phyloP scores from a whole-genome alignment of 2,329 filamentous ascomycete genomes.

The Dactylonectria macrodidyma region DNA sequence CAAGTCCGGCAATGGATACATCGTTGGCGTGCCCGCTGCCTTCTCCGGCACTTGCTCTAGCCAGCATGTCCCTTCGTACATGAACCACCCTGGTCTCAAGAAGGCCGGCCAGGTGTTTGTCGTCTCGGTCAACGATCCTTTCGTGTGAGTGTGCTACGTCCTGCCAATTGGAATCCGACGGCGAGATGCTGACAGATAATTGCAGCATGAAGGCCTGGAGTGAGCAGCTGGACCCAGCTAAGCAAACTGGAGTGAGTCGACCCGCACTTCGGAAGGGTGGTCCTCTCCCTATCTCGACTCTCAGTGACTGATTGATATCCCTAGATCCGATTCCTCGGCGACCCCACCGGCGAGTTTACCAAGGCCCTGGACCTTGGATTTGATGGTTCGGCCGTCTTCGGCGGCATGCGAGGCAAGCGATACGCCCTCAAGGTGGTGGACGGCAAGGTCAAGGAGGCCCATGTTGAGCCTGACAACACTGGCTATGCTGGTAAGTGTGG shows the following conservation, averaged over 20 bases:
- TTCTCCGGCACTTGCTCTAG: slow-evolving; percentile 74
- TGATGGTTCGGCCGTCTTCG: slow-evolving; percentile 82
- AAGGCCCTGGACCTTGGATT: slow-evolving; percentile 88
- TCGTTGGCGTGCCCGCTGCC: slow-evolving; percentile 88
- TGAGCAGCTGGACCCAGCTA: slow-evolving; percentile 80
- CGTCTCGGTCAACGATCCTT: slow-evolving; percentile 93
- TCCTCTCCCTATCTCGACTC: neutral
- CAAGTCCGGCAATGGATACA: slow-evolving; percentile 78
- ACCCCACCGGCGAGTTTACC: slow-evolving; percentile 85
- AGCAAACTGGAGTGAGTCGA: slow-evolving; percentile 80
- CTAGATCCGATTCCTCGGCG: slow-evolving; percentile 92
- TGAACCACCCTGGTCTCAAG: slow-evolving; percentile 83
- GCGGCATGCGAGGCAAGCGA: slow-evolving; percentile 86
- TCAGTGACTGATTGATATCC: slow-evolving; percentile 15
- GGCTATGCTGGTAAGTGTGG: slow-evolving; percentile 79
- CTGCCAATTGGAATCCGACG: neutral
- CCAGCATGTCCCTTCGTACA: slow-evolving; percentile 87
- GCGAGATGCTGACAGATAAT: slow-evolving; percentile 27
- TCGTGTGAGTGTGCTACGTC: slow-evolving; percentile 78
- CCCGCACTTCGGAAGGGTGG: neutral
- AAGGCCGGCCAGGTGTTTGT: slow-evolving; percentile 89
- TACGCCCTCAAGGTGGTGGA: slow-evolving; percentile 88
- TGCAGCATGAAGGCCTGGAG: slow-evolving; percentile 91
- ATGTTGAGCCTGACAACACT: slow-evolving; percentile 91
- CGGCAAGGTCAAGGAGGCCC: slow-evolving; percentile 85